A percentile compares a stretch with the other conserved stretches of the same genome.
Evolutionary conservation across 345 rosid species (phyloP).

Genomic region (Sonneratia alba): DNA sequence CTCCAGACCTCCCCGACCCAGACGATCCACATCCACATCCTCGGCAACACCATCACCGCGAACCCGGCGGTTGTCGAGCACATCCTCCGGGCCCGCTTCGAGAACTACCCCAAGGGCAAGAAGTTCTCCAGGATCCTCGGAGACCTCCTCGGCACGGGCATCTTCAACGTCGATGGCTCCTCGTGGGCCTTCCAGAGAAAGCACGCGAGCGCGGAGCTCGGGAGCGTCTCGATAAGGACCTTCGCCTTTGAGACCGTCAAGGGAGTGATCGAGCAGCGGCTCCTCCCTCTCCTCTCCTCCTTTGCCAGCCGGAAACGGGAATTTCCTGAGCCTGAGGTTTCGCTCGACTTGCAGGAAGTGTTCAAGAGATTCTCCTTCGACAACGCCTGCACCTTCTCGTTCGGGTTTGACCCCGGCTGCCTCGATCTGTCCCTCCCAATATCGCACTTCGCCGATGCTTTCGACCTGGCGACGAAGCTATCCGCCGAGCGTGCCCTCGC

Average conservation of each 20-base stretch:
- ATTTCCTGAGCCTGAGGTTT: background rate
- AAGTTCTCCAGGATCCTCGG: slow-evolving; percentile 31
- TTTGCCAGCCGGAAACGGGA: background rate
- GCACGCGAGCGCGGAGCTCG: slow-evolving; percentile 43
- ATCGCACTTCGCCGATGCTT: slow-evolving; percentile 33
- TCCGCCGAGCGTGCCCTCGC: slow-evolving; percentile 39
- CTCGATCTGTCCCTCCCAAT: slow-evolving; percentile 35
- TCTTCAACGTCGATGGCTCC: slow-evolving; percentile 56
- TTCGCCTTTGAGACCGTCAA: slow-evolving; percentile 28
- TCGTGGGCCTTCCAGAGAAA: slow-evolving; percentile 53
- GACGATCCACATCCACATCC: slow-evolving; percentile 35
- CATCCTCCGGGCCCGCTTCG: slow-evolving; percentile 35
- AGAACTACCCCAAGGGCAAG: slow-evolving; percentile 45
- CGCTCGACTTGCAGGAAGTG: slow-evolving; percentile 51
- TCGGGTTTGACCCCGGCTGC: slow-evolving; percentile 58
- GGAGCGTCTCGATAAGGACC: slow-evolving; percentile 29
- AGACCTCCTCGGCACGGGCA: slow-evolving; percentile 46
- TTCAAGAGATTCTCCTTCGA: slow-evolving; percentile 56
- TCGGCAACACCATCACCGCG: slow-evolving; percentile 35
- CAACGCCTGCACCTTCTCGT: slow-evolving; percentile 51
- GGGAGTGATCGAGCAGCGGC: slow-evolving; percentile 27
- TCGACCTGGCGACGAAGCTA: slow-evolving; percentile 46
- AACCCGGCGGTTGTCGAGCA: slow-evolving; percentile 33
- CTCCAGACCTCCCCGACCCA: slow-evolving; percentile 27
- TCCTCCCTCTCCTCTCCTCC: slow-evolving; percentile 30